These are phyloP conservation scores for Striga asiatica DNA, from an alignment of 257 asterid species.

Conservation along the genomic window DNA sequence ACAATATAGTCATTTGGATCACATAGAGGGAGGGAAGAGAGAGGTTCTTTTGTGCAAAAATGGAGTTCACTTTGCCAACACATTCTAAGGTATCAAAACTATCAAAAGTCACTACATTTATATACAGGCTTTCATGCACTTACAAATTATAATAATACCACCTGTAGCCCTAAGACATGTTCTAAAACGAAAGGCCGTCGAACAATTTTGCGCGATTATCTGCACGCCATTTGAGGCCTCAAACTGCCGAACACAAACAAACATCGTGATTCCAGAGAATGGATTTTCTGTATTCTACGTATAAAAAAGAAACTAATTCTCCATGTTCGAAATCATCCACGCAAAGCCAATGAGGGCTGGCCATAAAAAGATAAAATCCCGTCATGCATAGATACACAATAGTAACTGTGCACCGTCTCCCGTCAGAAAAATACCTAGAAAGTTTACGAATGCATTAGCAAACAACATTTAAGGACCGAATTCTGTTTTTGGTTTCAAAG, in stretches of 20 bases:
- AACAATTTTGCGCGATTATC: neutral
- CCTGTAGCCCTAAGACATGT: neutral
- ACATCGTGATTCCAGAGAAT: conserved; percentile 3
- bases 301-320: neutral
- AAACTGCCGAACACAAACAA: neutral
- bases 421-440: conserved; percentile 12
- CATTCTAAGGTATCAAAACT: neutral
- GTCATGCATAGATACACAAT: neutral
- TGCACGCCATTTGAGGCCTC: neutral
- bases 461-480: neutral
- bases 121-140: conserved; percentile 10
- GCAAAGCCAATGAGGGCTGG: neutral
- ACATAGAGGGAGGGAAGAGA: no score
- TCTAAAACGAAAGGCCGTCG: neutral
- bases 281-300: neutral
- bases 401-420: conserved; percentile 6
- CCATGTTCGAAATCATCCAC: neutral
- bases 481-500: no score
- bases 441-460: neutral
- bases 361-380: conserved; percentile 9
- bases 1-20: no score
- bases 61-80: neutral
- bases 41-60: neutral
- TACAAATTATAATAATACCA: neutral
- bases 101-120: neutral